These are phyloP conservation scores for Heterobasidion irregulare DNA, from an alignment of 1,284 basidiomycete species.

Conservation along the genomic window DNA sequence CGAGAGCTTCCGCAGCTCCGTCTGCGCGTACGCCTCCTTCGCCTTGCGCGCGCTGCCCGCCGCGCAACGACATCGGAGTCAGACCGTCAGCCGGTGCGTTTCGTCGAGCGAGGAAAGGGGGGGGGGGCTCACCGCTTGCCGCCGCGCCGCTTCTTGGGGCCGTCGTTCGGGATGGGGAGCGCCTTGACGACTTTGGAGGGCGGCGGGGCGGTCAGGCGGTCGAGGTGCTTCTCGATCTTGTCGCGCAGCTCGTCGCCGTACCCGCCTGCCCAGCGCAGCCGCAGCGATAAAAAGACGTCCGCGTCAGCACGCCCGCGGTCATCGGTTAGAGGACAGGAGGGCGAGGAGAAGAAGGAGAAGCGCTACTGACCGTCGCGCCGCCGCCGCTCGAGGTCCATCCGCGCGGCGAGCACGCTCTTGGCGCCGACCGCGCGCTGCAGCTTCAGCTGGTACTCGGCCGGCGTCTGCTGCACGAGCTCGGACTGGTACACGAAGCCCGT, in stretches of 20 bases:
- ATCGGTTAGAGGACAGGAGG: too few relatives aligned
- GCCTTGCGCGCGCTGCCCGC: slow-evolving; percentile 90
- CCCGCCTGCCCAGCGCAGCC: slow-evolving; percentile 33
- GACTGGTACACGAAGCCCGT: slow-evolving; percentile 97
- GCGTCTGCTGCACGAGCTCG: slow-evolving; percentile 78
- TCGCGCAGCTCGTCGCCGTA: slow-evolving; percentile 79
- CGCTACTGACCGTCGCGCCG: slow-evolving; percentile 69
- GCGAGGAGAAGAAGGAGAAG: too few relatives aligned
- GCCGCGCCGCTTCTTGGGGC: slow-evolving; percentile 90
- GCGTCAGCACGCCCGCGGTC: slow-evolving; percentile 1
- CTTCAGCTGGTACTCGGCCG: slow-evolving; percentile 88
- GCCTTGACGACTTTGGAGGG: slow-evolving; percentile 93
- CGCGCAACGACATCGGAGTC: too few relatives aligned
- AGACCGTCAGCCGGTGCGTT: too few relatives aligned
- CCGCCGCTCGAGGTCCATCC: slow-evolving; percentile 85
- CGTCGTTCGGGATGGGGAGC: slow-evolving; percentile 93
- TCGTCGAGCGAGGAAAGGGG: too few relatives aligned
- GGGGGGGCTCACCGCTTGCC: slow-evolving; percentile 70
- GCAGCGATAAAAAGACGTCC: too few relatives aligned
- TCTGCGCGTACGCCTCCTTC: slow-evolving; percentile 95
- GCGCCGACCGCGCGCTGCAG: slow-evolving; percentile 91
- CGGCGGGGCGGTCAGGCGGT: slow-evolving; percentile 89
- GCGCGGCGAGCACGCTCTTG: slow-evolving; percentile 84
- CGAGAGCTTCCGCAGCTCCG: slow-evolving; percentile 93
- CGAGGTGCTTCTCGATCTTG: slow-evolving; percentile 88